These are phyloP conservation scores for Pontederia paniculata DNA, from an alignment of 176 grass and related monocot species.

Conservation along the genomic window DNA sequence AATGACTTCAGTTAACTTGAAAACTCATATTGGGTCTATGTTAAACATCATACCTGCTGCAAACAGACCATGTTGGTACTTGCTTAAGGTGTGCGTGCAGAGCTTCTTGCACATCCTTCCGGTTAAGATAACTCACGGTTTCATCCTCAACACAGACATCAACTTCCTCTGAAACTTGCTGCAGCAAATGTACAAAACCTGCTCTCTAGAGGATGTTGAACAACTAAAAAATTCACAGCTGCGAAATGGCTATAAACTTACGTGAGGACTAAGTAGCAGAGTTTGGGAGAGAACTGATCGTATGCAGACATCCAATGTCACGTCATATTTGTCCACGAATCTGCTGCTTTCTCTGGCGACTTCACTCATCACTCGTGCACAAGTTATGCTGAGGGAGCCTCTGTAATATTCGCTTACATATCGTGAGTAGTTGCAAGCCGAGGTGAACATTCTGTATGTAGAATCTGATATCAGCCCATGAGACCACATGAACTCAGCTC, in stretches of 20 bases:
- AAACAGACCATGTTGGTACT: constrained; percentile 59
- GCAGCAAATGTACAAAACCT: not conserved
- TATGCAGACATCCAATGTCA: constrained; percentile 87
- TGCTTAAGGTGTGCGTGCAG: constrained; percentile 55
- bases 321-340: constrained; percentile 96
- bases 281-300: constrained; percentile 84
- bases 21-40: not conserved
- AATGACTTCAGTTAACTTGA: not conserved
- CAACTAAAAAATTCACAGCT: not conserved
- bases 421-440: constrained; percentile 78
- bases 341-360: constrained; percentile 79
- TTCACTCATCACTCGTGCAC: constrained; percentile 74
- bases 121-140: constrained; percentile 79
- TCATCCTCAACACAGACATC: constrained; percentile 94
- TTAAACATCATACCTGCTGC: constrained; percentile 55
- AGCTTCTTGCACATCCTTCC: constrained; percentile 63
- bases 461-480: constrained; percentile 89
- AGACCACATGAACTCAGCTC: constrained; percentile 91
- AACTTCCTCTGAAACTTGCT: constrained; percentile 46
- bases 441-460: constrained; percentile 63
- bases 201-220: not conserved
- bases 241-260: constrained; percentile 3
- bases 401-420: constrained; percentile 91
- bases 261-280: constrained; percentile 45
- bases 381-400: constrained; percentile 50